These are phyloP conservation scores for Tinospora cordifolia DNA, from an alignment of 164 flowering plant species.

Conservation along the genomic window DNA sequence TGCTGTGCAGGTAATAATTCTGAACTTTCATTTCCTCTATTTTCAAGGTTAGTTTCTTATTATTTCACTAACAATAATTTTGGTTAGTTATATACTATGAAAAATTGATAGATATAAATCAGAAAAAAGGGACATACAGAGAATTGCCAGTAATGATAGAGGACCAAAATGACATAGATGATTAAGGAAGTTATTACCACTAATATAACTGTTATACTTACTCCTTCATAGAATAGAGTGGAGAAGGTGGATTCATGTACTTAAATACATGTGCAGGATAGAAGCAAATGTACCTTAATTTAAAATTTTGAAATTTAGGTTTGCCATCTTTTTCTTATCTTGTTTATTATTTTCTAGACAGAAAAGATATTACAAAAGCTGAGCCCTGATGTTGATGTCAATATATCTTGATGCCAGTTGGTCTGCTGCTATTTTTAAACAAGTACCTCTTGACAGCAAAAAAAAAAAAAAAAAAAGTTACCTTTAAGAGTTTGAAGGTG, in stretches of 20 bases:
- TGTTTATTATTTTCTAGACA: background rate
- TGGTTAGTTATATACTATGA: background rate
- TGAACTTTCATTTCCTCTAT: background rate
- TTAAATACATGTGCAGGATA: no score
- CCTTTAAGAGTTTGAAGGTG: no score
- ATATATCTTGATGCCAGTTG: background rate
- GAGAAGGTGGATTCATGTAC: no score
- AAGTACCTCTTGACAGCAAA: background rate
- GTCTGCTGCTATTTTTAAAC: background rate
- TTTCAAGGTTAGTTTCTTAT: background rate
- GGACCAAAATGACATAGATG: no score
- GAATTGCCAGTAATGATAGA: no score
- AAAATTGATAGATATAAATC: no score
- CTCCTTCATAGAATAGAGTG: no score
- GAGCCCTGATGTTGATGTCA: background rate
- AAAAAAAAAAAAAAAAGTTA: no score
- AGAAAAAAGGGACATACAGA: no score
- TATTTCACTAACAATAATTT: background rate
- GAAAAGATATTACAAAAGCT: background rate
- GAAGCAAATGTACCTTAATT: no score
- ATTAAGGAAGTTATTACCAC: no score
- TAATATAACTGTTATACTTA: no score
- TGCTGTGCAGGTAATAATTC: constrained; percentile 67
- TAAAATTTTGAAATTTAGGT: background rate
- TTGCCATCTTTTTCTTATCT: background rate